Evolutionary conservation across 2,329 filamentous ascomycete species (phyloP), one percentile per base, ranked within the genome.

Genomic region (Septoria petroselini): DNA sequence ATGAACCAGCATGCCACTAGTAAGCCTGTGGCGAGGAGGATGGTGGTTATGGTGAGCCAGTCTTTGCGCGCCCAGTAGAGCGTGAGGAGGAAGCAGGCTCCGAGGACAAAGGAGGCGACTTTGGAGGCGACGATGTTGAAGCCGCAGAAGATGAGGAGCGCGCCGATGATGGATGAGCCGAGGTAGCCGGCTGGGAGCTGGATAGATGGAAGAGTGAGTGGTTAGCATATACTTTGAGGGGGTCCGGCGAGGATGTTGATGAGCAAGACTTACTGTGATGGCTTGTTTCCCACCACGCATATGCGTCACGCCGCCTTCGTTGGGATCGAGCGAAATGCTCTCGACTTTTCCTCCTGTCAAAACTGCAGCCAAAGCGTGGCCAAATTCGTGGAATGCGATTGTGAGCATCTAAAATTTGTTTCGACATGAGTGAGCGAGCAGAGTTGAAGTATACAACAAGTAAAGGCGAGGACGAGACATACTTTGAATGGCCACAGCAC

Each of bases 91-190:
- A 91, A 91, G 65, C 85, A 88, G 3, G 83, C 82, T 1, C 79
- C 86, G 3, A 91, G 72, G 0, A 83, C 81, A 45, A 91, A 79
- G 61, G 83, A 88, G 14, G 85, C 85, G n/a, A 91, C 68, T 68
- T 91, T 91, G 72, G 81, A 85, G 2, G 86, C 86, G 45, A 88
- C 85, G 55, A 90, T 89, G 68, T 91, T 78, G 69, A 91, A 91
- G 17, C 86, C 86, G 65, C 84, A 87, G 62, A 91, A 89, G 41
- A 84, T 89, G 53, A 91, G 75, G 46, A 91, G 71, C 3, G 85
- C 86, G 18, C 87, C 87, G 63, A 91, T 87, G 43, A 91, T 72
- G 7, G 82, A 86, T 0, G 84, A 88, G 8, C 87, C 87, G 5
- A 91, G 72, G 67, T 91, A 91, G 15, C 87, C 87, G 0, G 87